Conservation (phyloP, 148 eudicot species). For the Salicornia ramosissima region DNA sequence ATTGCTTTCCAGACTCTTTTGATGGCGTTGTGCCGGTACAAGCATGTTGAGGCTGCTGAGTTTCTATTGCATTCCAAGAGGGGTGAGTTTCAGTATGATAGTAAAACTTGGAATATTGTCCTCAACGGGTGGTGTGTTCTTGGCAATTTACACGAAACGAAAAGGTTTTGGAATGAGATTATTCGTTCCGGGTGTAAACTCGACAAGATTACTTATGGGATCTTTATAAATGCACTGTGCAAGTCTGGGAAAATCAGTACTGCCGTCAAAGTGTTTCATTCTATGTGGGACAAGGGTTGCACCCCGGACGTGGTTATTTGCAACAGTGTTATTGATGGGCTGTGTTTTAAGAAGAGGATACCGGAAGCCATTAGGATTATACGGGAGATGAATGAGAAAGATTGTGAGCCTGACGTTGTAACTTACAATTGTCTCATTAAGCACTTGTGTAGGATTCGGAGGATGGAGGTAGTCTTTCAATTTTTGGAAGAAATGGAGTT, state of each 20-base stretch:
- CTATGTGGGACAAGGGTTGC: background rate
- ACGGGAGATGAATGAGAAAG: background rate
- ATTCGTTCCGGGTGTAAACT: background rate
- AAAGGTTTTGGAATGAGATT: slow-evolving; percentile 27
- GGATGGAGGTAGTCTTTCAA: background rate
- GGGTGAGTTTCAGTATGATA: slow-evolving; percentile 43
- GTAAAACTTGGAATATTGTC: slow-evolving; percentile 70
- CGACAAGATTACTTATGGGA: background rate
- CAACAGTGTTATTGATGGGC: background rate
- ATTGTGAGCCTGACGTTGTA: background rate
- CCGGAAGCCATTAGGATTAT: background rate
- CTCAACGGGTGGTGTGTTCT: slow-evolving; percentile 82
- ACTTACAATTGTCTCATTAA: background rate
- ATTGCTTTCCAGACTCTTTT: slow-evolving; percentile 63
- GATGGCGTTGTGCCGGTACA: slow-evolving; percentile 59
- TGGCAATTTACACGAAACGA: slow-evolving; percentile 66
- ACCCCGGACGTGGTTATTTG: background rate
- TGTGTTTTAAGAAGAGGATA: slow-evolving; percentile 2
- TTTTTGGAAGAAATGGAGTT: background rate
- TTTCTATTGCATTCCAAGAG: slow-evolving; percentile 51
- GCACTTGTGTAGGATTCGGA: background rate
- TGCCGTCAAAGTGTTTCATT: background rate
- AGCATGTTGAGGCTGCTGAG: slow-evolving; percentile 79
- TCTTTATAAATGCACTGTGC: background rate
- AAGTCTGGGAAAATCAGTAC: background rate